Evolutionary conservation across 306 rosid species (phyloP), one percentile per base, ranked within the genome.

Genomic region (Gleditsia sinensis): DNA sequence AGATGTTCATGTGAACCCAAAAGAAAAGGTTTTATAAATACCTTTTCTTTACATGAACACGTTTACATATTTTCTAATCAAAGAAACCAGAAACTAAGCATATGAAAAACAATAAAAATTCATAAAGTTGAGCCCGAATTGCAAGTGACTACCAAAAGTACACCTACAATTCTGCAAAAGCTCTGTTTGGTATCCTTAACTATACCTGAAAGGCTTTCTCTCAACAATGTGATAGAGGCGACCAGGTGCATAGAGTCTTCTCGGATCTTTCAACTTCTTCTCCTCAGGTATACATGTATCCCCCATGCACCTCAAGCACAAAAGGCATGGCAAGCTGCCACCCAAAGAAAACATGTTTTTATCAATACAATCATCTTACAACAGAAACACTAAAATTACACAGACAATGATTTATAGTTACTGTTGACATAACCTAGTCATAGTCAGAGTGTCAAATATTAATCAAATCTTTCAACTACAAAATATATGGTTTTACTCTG

Each of bases 201-300:
- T 59, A 36, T 79, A 93, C 98, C 92, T 93, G 82, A 81, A 93
- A 50, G 91, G 97, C 78, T 86, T 91, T 80, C 98, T 86, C 91
- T 93, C 98, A 33, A 93, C 93, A 54, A 93, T 91, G 82, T 93
- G 98, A 74, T 93, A 93, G 57, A 93, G 97, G 69, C 98, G 93
- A 69, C 98, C 98, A 0, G 98, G 98, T 33, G 97, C 97, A 64
- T 93, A 93, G 65, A 93, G 93, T 83, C 97, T 93, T 88, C 98
- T 84, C 12, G 98, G 98, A 87, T 93, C 98, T 79, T 85, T 93
- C 46, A 93, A 72, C 97, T 84, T 91, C 86, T 85, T 87, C 72
- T 81, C 97, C 73, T 93, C 98, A 0, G 96, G 81, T 61, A 89
- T 69, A 75, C 98, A 93, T 39, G 98, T 93, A 83, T 93, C 98